Conservation (phyloP, 192 early-diverging fungal species). For the Coemansia sp. region DNA sequence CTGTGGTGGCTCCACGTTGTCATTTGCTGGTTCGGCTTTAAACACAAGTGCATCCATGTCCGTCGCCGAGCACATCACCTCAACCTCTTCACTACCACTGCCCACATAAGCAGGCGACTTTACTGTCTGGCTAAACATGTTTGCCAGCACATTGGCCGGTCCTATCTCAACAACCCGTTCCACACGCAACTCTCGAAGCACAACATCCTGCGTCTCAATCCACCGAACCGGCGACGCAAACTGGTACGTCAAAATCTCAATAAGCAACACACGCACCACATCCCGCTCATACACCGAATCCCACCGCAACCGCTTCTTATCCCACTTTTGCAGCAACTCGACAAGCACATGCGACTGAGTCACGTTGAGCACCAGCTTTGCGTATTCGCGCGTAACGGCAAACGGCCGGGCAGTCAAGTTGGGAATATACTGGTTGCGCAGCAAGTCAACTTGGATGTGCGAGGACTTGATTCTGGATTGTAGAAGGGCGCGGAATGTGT, state of each 20-base stretch:
- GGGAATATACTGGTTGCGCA: slow-evolving; percentile 86
- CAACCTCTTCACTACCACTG: slow-evolving; percentile 24
- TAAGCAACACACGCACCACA: slow-evolving; percentile 77
- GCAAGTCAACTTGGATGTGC: slow-evolving; percentile 67
- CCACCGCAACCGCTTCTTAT: slow-evolving; percentile 60
- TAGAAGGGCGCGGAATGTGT: slow-evolving; percentile 82
- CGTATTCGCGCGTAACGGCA: slow-evolving; percentile 69
- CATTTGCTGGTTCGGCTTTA: slow-evolving; percentile 21
- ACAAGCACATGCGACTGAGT: slow-evolving; percentile 68
- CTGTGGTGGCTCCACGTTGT: not conserved
- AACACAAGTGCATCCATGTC: slow-evolving; percentile 64
- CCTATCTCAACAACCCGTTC: slow-evolving; percentile 87
- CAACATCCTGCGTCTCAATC: slow-evolving; percentile 93
- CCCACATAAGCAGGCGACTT: slow-evolving; percentile 43
- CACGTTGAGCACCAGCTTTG: slow-evolving; percentile 65
- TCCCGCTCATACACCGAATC: slow-evolving; percentile 70
- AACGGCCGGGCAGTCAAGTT: slow-evolving; percentile 94
- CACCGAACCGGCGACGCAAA: slow-evolving; percentile 93
- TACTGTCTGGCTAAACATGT: slow-evolving; percentile 85
- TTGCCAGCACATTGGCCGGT: slow-evolving; percentile 80
- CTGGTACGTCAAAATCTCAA: slow-evolving; percentile 90
- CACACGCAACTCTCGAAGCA: slow-evolving; percentile 75
- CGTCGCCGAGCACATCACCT: slow-evolving; percentile 74
- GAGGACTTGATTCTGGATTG: slow-evolving; percentile 71
- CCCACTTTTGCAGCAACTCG: slow-evolving; percentile 73